Evolutionary conservation across 139 green algal species (phyloP), one percentile per base, ranked within the genome.

Genomic region (Chlamydomonas sphaeroides): DNA sequence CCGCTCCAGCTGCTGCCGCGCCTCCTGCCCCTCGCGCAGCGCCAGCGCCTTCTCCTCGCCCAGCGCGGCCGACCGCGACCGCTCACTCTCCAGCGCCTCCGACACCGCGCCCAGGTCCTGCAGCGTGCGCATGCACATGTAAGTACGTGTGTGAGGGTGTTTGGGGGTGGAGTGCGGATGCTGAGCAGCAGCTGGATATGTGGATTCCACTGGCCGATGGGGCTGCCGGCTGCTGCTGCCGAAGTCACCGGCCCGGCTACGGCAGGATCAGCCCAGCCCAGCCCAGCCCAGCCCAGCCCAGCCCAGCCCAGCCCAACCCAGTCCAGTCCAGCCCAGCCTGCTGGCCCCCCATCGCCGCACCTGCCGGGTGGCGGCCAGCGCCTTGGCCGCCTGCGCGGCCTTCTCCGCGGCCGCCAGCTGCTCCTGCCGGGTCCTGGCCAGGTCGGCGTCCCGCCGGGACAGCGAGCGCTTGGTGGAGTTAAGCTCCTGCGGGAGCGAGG

Each of bases 61-160:
- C 41, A 83, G 62, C 11, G 11, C 18, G 28, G 51, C 45, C 0
- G 17, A 42, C 0, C 63, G 76, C 42, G 30, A 1, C 62, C 61
- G 62, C 62, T 72, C 76, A 42, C 8, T 45, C 42, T 21, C 30
- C 25, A 83, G 61, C n/a, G 62, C 76, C 62, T 72, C 33, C 62
- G 61, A 32, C 32, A 32, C 63, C 17, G 26, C 23, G 28, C n/a
- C 23, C 32, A 83, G 76, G 39, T 83, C 76, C 32, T 26, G 25
- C 23, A 14, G 45, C 11, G 45, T 53, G 45, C 11, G 45, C n/a
- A n/a, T n/a, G n/a, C n/a, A n/a, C n/a, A n/a, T n/a, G n/a, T n/a
- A n/a, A n/a, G n/a, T n/a, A n/a, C n/a, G n/a, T n/a, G n/a, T n/a
- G n/a, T n/a, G n/a, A n/a, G n/a, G n/a, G n/a, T n/a, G n/a, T n/a